Evolutionary conservation across 208 protist species (phyloP).

Genomic region (Leishmania aethiopica): DNA sequence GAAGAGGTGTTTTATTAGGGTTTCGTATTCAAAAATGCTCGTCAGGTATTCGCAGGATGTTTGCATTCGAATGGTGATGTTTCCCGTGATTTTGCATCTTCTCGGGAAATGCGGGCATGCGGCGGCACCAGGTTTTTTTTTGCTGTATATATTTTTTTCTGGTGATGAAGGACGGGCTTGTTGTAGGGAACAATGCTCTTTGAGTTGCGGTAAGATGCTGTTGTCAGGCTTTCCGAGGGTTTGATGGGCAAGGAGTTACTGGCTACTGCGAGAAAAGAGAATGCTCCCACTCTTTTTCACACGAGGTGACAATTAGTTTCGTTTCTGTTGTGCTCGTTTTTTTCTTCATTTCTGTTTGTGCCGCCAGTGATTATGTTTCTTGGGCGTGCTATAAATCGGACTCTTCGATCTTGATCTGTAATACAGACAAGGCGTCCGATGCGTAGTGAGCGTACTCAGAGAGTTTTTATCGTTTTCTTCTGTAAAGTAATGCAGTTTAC

Average conservation of each 20-base stretch:
- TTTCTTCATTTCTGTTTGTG: neutral
- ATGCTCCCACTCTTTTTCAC: neutral
- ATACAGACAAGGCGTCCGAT: neutral
- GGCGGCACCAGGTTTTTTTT: neutral
- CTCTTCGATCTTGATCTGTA: neutral
- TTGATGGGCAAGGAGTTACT: neutral
- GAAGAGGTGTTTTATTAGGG: slow-evolving; percentile 1
- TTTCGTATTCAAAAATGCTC: slow-evolving; percentile 11
- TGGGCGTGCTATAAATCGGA: neutral
- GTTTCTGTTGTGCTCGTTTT: neutral
- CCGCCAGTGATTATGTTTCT: neutral
- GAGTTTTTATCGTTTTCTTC: no score
- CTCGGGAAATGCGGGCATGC: neutral
- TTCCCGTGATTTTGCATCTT: neutral
- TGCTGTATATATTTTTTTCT: neutral
- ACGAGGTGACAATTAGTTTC: neutral
- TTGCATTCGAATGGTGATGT: slow-evolving; percentile 13
- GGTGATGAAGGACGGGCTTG: neutral
- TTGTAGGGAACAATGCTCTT: neutral
- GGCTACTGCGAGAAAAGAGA: neutral
- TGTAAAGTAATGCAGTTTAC: no score
- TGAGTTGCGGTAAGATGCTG: neutral
- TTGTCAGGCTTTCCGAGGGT: neutral
- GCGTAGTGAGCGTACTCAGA: no score
- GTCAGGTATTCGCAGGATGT: slow-evolving; percentile 1